A percentile compares a stretch with the other conserved stretches of the same genome.
phyloP scores from a whole-genome alignment of 805 yeast species.

The Metschnikowia shivogae region DNA sequence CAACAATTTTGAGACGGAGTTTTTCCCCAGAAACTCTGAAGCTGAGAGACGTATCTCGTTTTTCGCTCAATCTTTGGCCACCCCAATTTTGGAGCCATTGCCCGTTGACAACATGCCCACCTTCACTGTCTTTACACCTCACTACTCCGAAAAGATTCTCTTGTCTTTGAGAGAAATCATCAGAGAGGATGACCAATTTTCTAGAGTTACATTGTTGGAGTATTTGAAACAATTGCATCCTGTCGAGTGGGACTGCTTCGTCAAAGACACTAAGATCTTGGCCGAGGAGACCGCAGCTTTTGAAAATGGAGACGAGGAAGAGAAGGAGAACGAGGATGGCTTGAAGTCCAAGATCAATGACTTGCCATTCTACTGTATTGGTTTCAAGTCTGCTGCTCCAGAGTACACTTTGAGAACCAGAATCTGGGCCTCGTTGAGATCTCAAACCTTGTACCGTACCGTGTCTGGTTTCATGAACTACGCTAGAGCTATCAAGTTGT shows the following conservation, averaged over 20 bases:
- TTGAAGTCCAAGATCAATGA: constrained; percentile 75
- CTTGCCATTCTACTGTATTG: constrained; percentile 44
- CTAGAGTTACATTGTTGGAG: constrained; percentile 52
- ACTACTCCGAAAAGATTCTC: constrained; percentile 77
- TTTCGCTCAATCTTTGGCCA: constrained; percentile 98
- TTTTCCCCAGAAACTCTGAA: constrained; percentile 94
- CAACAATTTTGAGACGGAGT: constrained; percentile 89
- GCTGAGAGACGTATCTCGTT: constrained; percentile 99
- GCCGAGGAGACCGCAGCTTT: constrained; percentile 72
- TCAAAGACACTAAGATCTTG: constrained; percentile 50
- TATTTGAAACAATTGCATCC: constrained; percentile 55
- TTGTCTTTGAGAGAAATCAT: constrained; percentile 75
- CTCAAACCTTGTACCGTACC: constrained; percentile 45
- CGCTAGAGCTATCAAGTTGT: constrained; percentile 43
- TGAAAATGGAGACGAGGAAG: constrained; percentile 49
- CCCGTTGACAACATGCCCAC: constrained; percentile 99
- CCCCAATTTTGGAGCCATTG: constrained; percentile 97
- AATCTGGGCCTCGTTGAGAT: constrained; percentile 46
- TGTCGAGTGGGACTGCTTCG: constrained; percentile 54
- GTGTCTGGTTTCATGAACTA: constrained; percentile 47
- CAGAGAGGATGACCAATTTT: constrained; percentile 62
- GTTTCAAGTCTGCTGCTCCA: constrained; percentile 46
- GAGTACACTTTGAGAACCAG: constrained; percentile 45
- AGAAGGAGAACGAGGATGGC: constrained; percentile 51
- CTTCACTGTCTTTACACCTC: constrained; percentile 88